phyloP scores from a whole-genome alignment of 2,329 filamentous ascomycete species.

The Colletotrichum euphorbiae region DNA sequence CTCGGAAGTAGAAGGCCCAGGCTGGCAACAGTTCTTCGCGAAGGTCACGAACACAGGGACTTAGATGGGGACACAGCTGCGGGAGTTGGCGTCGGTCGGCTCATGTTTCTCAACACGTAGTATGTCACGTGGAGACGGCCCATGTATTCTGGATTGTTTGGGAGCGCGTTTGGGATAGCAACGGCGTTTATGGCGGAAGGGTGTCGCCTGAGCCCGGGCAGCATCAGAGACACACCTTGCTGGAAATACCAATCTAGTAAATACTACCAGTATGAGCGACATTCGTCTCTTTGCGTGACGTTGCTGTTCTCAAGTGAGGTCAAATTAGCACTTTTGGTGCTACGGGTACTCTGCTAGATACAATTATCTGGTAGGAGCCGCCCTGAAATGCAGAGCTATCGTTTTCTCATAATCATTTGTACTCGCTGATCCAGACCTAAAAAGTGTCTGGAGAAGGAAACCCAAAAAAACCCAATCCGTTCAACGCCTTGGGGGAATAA shows the following conservation, averaged over 20 bases:
- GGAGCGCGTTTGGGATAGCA: neutral
- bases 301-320: neutral
- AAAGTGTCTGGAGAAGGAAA: conserved; percentile 12
- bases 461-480: conserved; percentile 1
- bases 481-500: conserved; percentile 34
- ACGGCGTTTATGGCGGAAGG: neutral
- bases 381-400: conserved; percentile 30
- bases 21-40: conserved; percentile 8
- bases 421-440: conserved; percentile 25
- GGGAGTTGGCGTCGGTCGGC: conserved; percentile 31
- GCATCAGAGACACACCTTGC: neutral
- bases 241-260: neutral
- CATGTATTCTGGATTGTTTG: neutral
- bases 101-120: neutral
- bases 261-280: too few relatives aligned
- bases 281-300: neutral
- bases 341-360: conserved; percentile 21
- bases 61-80: neutral
- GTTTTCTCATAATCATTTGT: conserved; percentile 33
- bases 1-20: conserved; percentile 22
- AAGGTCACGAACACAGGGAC: conserved; percentile 11
- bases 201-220: neutral
- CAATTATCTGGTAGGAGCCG: conserved; percentile 5
- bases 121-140: neutral
- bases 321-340: conserved; percentile 28